Evolutionary conservation across 371 early-diverging fungal species (phyloP).

Genomic region (Apophysomyces trapeziformis): DNA sequence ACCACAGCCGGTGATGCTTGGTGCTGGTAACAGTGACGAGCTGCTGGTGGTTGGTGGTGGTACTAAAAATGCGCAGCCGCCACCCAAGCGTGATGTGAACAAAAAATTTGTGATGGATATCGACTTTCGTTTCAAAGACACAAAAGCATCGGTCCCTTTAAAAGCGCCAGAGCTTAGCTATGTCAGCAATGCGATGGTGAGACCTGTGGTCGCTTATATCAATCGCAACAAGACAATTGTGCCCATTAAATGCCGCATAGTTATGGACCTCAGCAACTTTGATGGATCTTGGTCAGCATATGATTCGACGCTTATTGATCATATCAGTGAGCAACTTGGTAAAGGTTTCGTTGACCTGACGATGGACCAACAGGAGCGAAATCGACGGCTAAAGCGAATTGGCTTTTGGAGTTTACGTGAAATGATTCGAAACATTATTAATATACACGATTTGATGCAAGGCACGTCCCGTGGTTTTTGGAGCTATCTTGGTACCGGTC

Average conservation of each 20-base stretch:
- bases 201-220: constrained; percentile 95
- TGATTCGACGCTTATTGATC: constrained; percentile 79
- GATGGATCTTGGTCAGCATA: constrained; percentile 94
- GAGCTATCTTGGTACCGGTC: constrained; percentile 61
- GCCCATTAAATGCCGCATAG: constrained; percentile 79
- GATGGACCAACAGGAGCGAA: constrained; percentile 83
- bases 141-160: constrained; percentile 89
- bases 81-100: constrained; percentile 57
- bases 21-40: constrained; percentile 55
- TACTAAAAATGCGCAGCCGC: constrained; percentile 54
- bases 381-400: constrained; percentile 81
- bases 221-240: constrained; percentile 88
- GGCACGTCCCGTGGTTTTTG: constrained; percentile 80
- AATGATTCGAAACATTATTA: constrained; percentile 71
- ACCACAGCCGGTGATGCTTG: constrained; percentile 55
- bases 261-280: constrained; percentile 84
- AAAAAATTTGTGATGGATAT: constrained; percentile 66
- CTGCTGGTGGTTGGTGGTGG: constrained; percentile 50
- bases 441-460: constrained; percentile 79
- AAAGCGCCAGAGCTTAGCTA: constrained; percentile 73
- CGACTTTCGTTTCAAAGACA: constrained; percentile 85
- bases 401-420: constrained; percentile 89
- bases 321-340: constrained; percentile 84
- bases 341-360: constrained; percentile 80
- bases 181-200: constrained; percentile 82